Percentiles rank a stretch among this genome's conserved stretches.
phyloP scores from a whole-genome alignment of 345 rosid genomes.

The Lumnitzera littorea region DNA sequence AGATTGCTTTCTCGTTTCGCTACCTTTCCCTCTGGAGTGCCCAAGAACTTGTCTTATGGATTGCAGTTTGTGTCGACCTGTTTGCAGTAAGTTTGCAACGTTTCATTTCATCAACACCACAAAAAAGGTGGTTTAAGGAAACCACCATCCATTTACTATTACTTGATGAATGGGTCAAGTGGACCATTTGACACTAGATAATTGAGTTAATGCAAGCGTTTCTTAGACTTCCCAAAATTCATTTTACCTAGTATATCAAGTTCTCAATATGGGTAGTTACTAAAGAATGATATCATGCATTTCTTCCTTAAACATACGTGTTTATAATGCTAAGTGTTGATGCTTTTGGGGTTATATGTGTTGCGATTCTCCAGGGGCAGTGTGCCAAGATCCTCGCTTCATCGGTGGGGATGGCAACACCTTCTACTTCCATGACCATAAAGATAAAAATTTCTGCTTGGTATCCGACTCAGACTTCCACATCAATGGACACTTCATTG shows the following conservation, averaged over 20 bases:
- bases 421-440: constrained; percentile 57
- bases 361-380: constrained; percentile 14
- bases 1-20: background rate
- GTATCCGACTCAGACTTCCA: constrained; percentile 58
- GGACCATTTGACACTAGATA: too few species aligned
- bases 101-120: too few species aligned
- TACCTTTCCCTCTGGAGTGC: background rate
- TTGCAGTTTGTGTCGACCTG: constrained; percentile 1
- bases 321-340: background rate
- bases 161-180: too few species aligned
- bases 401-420: constrained; percentile 66
- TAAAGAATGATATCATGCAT: too few species aligned
- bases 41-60: background rate
- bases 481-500: constrained; percentile 63
- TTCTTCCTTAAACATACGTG: background rate
- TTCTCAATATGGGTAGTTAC: too few species aligned
- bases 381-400: constrained; percentile 77
- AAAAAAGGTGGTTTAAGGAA: too few species aligned
- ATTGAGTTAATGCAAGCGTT: too few species aligned
- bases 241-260: background rate
- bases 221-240: background rate
- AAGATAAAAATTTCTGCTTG: constrained; percentile 50
- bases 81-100: constrained; percentile 3
- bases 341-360: constrained; percentile 34
- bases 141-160: too few species aligned